phyloP scores from a whole-genome alignment of 2,329 filamentous ascomycete species.

The Fusarium oxysporum region DNA sequence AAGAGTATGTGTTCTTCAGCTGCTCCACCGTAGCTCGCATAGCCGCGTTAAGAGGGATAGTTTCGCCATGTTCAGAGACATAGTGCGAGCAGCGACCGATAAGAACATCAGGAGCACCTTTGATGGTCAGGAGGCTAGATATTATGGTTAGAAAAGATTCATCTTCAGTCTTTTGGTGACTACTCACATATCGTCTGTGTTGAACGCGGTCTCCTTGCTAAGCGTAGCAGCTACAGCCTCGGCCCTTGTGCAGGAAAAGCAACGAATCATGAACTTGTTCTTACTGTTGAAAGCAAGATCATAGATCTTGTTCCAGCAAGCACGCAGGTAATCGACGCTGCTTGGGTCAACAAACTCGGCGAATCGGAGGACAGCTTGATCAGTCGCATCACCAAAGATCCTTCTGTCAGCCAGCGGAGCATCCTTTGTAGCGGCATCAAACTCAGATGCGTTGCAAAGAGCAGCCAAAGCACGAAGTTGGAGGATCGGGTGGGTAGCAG shows the following conservation, averaged over 20 bases:
- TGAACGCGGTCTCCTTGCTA: conserved; percentile 4
- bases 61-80: not conserved
- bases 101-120: conserved; percentile 81
- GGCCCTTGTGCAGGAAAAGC: not conserved
- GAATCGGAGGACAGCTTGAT: conserved; percentile 79
- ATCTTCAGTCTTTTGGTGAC: fast-evolving
- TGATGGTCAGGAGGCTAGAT: conserved; percentile 73
- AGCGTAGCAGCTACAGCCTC: conserved; percentile 61
- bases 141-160: not conserved
- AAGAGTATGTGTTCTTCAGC: conserved; percentile 6
- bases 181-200: conserved; percentile 9
- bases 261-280: conserved; percentile 80
- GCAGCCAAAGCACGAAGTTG: conserved; percentile 72
- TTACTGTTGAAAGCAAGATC: conserved; percentile 83
- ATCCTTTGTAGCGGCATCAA: conserved; percentile 73
- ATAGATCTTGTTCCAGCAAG: conserved; percentile 73
- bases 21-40: not conserved
- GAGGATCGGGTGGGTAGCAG: conserved; percentile 55
- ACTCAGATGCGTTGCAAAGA: conserved; percentile 81
- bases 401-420: conserved; percentile 70
- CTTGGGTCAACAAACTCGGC: conserved; percentile 66
- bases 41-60: not conserved
- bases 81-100: conserved; percentile 59
- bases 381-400: conserved; percentile 81
- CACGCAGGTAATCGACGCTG: conserved; percentile 66